Conservation (phyloP, 306 rosid species). For the Pyrus bretschneideri region DNA sequence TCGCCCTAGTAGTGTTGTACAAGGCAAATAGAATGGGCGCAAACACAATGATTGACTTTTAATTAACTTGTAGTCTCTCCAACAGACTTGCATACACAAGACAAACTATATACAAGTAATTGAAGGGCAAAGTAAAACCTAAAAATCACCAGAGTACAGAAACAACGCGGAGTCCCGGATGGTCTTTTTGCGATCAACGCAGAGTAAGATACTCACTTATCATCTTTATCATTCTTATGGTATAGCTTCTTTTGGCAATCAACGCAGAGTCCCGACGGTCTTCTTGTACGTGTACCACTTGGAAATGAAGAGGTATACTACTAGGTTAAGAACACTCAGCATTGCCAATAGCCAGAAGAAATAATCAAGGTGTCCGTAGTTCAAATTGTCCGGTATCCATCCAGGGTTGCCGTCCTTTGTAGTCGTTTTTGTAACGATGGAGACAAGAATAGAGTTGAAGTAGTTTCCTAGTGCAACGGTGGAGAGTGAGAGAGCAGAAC, state of each 20-base stretch:
- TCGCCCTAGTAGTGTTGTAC: neutral
- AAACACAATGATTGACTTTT: neutral
- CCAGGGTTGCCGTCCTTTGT: conserved; percentile 30
- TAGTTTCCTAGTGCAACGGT: conserved; percentile 43
- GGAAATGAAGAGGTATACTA: conserved; percentile 30
- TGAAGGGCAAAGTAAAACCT: neutral
- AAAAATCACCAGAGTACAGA: neutral
- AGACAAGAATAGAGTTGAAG: conserved; percentile 44
- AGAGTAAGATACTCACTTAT: too few species aligned
- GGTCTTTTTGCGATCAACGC: conserved; percentile 17
- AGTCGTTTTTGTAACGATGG: conserved; percentile 26
- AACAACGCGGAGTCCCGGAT: neutral
- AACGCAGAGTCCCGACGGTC: conserved; percentile 29
- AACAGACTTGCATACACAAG: neutral
- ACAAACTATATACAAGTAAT: neutral
- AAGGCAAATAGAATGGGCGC: neutral
- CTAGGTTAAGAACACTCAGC: conserved; percentile 36
- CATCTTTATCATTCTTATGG: neutral
- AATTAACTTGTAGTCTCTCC: neutral
- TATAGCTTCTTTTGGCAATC: neutral
- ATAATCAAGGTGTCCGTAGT: conserved; percentile 42
- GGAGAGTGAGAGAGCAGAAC: conserved; percentile 43
- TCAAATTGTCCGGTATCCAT: conserved; percentile 49
- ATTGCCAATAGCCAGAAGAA: conserved; percentile 42
- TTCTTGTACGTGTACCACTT: conserved; percentile 51